Evolutionary conservation across 2,329 filamentous ascomycete species (phyloP).

Genomic region (Phialophora expanda): DNA sequence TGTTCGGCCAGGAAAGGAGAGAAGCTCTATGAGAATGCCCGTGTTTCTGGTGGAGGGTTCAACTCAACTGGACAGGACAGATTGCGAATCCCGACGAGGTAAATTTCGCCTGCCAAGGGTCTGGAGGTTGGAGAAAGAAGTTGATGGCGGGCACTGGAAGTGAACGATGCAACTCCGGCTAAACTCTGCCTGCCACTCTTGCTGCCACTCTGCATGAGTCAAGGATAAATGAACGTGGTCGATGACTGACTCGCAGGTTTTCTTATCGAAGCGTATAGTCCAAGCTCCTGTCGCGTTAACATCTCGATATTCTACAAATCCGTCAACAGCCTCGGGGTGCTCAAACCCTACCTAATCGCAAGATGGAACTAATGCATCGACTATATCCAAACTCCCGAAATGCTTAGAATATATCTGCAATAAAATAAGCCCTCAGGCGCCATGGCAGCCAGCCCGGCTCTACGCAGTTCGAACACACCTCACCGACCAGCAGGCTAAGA

Average conservation of each 20-base stretch:
- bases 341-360: neutral
- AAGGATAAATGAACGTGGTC: neutral
- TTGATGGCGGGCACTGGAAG: conserved; percentile 2
- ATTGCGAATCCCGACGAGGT: conserved; percentile 5
- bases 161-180: neutral
- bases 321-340: neutral
- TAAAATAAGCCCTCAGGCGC: too few relatives aligned
- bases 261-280: too few relatives aligned
- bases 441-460: too few relatives aligned
- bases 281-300: neutral
- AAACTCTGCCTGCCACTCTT: neutral
- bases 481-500: too few relatives aligned
- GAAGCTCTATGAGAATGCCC: neutral
- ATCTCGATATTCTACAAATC: neutral
- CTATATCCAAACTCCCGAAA: too few relatives aligned
- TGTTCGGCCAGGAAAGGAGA: neutral
- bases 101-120: conserved; percentile 9
- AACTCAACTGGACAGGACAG: conserved; percentile 4
- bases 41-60: neutral
- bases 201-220: neutral
- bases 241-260: neutral
- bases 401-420: too few relatives aligned
- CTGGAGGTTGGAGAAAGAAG: conserved; percentile 11
- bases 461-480: too few relatives aligned
- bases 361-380: too few relatives aligned